These are phyloP conservation scores for Helianthus annuus DNA, from an alignment of 129 eudicot species.

Conservation along the genomic window DNA sequence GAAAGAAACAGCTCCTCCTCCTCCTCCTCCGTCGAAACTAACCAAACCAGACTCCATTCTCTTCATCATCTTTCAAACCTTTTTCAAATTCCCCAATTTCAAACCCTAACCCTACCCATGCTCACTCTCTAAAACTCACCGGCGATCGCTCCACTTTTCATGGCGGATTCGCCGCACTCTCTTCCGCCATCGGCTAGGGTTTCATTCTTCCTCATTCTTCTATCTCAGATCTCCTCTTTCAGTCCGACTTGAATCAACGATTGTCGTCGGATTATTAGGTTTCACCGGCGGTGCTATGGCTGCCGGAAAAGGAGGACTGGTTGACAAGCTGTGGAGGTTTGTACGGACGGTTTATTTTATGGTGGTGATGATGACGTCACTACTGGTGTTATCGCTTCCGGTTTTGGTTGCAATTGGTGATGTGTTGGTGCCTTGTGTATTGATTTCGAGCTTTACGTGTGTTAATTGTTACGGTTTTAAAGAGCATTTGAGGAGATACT, in stretches of 20 bases:
- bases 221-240: constrained; percentile 40
- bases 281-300: constrained; percentile 20
- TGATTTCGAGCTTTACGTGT: constrained; percentile 82
- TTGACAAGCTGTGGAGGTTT: constrained; percentile 66
- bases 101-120: constrained; percentile 14
- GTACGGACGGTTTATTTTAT: constrained; percentile 68
- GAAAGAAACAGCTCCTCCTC: not conserved
- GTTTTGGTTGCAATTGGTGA: constrained; percentile 75
- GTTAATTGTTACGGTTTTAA: constrained; percentile 61
- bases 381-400: constrained; percentile 65
- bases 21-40: constrained; percentile 28
- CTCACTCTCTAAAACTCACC: constrained; percentile 16
- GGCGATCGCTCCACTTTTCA: constrained; percentile 30
- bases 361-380: constrained; percentile 84
- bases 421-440: constrained; percentile 60
- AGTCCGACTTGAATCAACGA: constrained; percentile 31
- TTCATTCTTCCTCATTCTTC: constrained; percentile 10
- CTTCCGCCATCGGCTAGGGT: constrained; percentile 49
- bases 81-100: constrained; percentile 16
- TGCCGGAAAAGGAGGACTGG: constrained; percentile 45
- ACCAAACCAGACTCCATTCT: constrained; percentile 18
- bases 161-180: constrained; percentile 42
- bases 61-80: constrained; percentile 8
- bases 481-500: constrained; percentile 70
- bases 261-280: constrained; percentile 10